Conservation (phyloP, 495 filamentous ascomycete species). For the Xylaria grammica region DNA sequence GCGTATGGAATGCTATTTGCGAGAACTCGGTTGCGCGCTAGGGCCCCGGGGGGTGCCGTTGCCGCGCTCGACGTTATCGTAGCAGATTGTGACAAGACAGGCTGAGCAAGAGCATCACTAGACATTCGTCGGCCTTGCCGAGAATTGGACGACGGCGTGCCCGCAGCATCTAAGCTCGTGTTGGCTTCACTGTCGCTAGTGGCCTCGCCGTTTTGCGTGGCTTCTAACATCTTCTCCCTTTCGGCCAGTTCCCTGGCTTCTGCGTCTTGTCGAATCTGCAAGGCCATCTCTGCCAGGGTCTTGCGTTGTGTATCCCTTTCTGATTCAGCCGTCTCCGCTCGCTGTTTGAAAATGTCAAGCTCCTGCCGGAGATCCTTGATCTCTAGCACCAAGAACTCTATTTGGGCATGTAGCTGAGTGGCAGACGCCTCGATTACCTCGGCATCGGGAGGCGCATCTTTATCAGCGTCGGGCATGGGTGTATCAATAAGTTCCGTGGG, state of each 20-base stretch:
- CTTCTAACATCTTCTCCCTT: slow-evolving; percentile 4
- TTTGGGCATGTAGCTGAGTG: slow-evolving; percentile 67
- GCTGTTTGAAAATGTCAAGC: slow-evolving; percentile 74
- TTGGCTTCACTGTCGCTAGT: slow-evolving; percentile 25
- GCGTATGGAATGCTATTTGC: slow-evolving; percentile 79
- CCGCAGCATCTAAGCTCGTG: slow-evolving; percentile 30
- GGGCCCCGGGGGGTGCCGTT: slow-evolving; percentile 28
- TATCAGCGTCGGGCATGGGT: slow-evolving; percentile 31
- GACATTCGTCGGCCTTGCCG: slow-evolving; percentile 22
- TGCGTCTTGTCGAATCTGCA: slow-evolving; percentile 75
- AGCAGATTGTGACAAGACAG: slow-evolving; percentile 44
- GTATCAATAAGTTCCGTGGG: background rate
- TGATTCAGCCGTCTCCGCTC: slow-evolving; percentile 79
- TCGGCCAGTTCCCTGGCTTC: slow-evolving; percentile 62
- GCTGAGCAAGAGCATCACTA: slow-evolving; percentile 28
- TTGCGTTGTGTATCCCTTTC: slow-evolving; percentile 70
- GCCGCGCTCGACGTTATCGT: slow-evolving; percentile 47
- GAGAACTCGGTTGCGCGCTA: slow-evolving; percentile 47
- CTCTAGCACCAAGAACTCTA: slow-evolving; percentile 80
- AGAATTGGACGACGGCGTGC: slow-evolving; percentile 29
- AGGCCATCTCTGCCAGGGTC: slow-evolving; percentile 86
- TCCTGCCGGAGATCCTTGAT: slow-evolving; percentile 83
- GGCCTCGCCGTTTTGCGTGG: slow-evolving; percentile 18
- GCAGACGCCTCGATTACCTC: slow-evolving; percentile 50
- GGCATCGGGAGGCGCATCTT: slow-evolving; percentile 43